These are phyloP conservation scores for Tolypocladium ophioglossoides DNA, from an alignment of 2,329 filamentous ascomycete genomes.

Conservation along the genomic window DNA sequence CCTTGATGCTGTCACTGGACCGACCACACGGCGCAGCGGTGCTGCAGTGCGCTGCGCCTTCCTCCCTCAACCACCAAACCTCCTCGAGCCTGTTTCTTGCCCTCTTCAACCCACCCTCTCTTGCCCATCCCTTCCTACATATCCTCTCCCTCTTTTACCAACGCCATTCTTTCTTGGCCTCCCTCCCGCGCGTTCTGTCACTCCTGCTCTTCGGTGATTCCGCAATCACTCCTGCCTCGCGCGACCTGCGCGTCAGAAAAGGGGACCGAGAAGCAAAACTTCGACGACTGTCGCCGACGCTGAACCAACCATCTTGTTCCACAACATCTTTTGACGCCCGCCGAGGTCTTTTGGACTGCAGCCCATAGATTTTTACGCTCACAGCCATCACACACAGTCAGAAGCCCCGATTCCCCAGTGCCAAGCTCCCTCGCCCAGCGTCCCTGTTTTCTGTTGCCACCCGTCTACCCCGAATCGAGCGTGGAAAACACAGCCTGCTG, in stretches of 20 bases:
- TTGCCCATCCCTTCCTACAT: background rate
- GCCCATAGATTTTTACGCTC: conserved; percentile 9
- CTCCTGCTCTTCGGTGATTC: background rate
- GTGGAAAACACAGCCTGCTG: conserved; percentile 3
- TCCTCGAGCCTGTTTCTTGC: background rate
- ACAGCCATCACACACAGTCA: conserved; percentile 8
- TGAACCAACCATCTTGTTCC: conserved; percentile 4
- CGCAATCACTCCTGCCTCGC: background rate
- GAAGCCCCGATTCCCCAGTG: background rate
- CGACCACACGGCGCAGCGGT: too few species aligned
- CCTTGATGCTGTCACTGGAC: background rate
- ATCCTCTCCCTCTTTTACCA: conserved; percentile 9
- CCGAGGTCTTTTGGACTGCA: conserved; percentile 12
- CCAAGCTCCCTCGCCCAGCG: background rate
- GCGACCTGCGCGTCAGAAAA: conserved; percentile 2
- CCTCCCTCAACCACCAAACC: background rate
- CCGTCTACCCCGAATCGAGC: background rate
- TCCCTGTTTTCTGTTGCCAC: background rate
- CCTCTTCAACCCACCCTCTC: background rate
- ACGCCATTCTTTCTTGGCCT: background rate
- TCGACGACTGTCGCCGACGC: background rate
- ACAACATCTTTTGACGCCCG: conserved; percentile 11
- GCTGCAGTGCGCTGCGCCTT: background rate
- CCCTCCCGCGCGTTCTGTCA: background rate
- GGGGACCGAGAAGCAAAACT: conserved; percentile 1